Evolutionary conservation across 2,329 filamentous ascomycete genomes (phyloP).

Genomic region (Cercospora sp.): DNA sequence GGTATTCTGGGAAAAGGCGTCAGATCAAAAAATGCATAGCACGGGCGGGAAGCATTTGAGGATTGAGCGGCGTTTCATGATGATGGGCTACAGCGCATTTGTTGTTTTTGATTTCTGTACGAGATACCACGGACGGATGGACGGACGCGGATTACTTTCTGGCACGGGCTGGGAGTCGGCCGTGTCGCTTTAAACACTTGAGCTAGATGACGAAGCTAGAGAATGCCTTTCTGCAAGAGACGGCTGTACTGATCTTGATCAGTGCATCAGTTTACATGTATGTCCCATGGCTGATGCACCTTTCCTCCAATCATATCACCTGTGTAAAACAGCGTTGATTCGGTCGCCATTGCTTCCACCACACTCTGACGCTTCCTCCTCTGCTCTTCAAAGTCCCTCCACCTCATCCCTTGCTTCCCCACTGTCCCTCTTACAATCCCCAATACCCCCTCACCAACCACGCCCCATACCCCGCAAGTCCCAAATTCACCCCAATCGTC

Average conservation of each 20-base stretch:
- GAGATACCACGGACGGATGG: conserved; percentile 2
- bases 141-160: background rate
- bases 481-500: conserved; percentile 11
- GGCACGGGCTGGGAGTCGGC: background rate
- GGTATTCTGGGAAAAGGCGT: background rate
- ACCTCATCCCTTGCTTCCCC: too few species aligned
- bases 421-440: conserved; percentile 8
- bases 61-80: background rate
- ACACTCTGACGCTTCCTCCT: too few species aligned
- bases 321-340: too few species aligned
- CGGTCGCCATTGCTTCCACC: too few species aligned
- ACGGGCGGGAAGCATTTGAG: background rate
- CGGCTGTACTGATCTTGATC: background rate
- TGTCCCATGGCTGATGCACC: too few species aligned
- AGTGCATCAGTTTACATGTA: background rate
- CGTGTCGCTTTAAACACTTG: background rate
- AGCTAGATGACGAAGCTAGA: background rate
- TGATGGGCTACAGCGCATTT: background rate
- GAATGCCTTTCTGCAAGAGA: background rate
- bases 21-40: conserved; percentile 6
- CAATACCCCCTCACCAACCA: conserved; percentile 21
- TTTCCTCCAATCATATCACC: too few species aligned
- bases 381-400: too few species aligned
- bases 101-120: background rate
- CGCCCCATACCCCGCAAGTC: conserved; percentile 19